These are phyloP conservation scores for Xylaria sp. DNA, from an alignment of 2,329 filamentous ascomycete genomes.

Conservation along the genomic window DNA sequence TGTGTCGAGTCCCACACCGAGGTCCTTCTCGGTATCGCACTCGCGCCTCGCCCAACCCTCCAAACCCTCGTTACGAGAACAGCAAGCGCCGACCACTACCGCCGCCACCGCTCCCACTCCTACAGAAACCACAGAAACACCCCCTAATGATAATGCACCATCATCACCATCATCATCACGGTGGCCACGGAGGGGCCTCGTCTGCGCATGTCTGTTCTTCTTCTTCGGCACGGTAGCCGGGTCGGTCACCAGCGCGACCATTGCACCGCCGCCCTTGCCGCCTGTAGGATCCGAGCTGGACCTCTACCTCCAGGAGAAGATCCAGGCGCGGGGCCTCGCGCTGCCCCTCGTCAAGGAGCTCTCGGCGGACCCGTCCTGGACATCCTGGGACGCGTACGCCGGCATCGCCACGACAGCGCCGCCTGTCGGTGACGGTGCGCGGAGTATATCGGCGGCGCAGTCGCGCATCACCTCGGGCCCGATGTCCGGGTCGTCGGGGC, in stretches of 20 bases:
- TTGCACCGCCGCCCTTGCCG: constrained; percentile 58
- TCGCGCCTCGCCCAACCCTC: constrained; percentile 9
- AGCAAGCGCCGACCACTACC: background rate
- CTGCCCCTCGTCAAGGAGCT: constrained; percentile 62
- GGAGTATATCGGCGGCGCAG: constrained; percentile 1
- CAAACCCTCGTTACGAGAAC: constrained; percentile 7
- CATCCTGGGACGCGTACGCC: constrained; percentile 57
- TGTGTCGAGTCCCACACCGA: constrained; percentile 8
- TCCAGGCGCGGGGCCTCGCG: constrained; percentile 56
- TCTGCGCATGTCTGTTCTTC: constrained; percentile 53
- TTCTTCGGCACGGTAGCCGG: constrained; percentile 55
- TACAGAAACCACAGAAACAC: no score
- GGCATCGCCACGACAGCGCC: constrained; percentile 21
- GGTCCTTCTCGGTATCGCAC: constrained; percentile 30
- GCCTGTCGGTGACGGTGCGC: background rate
- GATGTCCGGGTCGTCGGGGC: constrained; percentile 55
- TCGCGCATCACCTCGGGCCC: constrained; percentile 55
- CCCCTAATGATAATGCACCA: no score
- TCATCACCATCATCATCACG: no score
- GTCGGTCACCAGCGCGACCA: constrained; percentile 52
- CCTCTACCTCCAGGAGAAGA: constrained; percentile 52
- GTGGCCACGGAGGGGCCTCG: constrained; percentile 37
- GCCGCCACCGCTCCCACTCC: background rate
- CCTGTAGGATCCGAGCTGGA: constrained; percentile 56
- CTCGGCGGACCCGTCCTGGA: constrained; percentile 56